Evolutionary conservation across 139 green algal species (phyloP).

Genomic region (Coelastrella sp.): DNA sequence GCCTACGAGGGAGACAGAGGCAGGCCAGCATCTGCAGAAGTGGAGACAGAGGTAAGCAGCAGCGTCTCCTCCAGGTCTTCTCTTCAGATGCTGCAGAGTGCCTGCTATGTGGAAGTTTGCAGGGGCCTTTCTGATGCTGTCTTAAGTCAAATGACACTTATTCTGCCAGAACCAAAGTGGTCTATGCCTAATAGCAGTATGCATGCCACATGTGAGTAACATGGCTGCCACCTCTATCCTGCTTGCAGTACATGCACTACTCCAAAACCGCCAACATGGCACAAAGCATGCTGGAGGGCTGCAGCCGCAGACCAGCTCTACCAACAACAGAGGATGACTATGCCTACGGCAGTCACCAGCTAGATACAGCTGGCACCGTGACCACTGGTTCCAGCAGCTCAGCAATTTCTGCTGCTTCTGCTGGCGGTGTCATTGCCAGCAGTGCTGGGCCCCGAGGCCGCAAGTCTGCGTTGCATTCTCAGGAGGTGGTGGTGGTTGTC

Average conservation of each 20-base stretch:
- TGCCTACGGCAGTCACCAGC: neutral
- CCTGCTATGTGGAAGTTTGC: no score
- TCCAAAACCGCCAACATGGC: slow-evolving; percentile 5
- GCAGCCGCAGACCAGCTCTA: slow-evolving; percentile 27
- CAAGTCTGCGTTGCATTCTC: neutral
- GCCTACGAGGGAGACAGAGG: neutral
- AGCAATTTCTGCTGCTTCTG: neutral
- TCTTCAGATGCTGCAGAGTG: no score
- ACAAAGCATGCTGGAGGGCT: slow-evolving; percentile 13
- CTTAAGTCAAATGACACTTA: no score
- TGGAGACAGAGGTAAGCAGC: slow-evolving; percentile 19
- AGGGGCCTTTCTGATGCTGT: no score
- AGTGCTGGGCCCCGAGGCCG: neutral
- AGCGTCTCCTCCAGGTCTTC: no score
- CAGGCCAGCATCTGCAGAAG: slow-evolving; percentile 13
- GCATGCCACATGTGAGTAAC: no score
- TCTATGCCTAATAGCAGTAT: no score
- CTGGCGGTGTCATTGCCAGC: neutral
- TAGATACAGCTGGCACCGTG: neutral
- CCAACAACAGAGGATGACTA: slow-evolving; percentile 14
- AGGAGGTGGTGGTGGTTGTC: neutral
- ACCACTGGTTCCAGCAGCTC: neutral
- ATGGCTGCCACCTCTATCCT: no score
- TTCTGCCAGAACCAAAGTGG: no score
- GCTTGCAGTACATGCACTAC: slow-evolving; percentile 42